phyloP scores from a whole-genome alignment of 768 basidiomycete genomes.

The Pulveroboletus sp. region DNA sequence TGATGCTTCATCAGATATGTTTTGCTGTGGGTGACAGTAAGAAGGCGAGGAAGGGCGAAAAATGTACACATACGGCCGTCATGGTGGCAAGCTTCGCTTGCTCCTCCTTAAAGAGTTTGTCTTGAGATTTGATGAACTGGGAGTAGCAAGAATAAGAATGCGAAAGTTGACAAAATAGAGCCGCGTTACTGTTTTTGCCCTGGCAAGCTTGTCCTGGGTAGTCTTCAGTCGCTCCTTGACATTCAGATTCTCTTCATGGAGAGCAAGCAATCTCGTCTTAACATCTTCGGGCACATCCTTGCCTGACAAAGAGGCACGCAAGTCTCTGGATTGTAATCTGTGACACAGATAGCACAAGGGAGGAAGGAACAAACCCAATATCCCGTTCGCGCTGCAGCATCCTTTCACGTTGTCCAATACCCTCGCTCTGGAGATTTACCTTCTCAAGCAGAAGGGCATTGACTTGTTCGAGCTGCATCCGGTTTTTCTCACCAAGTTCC shows the following conservation, averaged over 20 bases:
- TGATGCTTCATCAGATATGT: conserved; percentile 72
- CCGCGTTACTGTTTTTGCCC: conserved; percentile 69
- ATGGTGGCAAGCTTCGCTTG: conserved; percentile 54
- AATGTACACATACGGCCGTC: conserved; percentile 39
- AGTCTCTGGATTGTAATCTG: conserved; percentile 49
- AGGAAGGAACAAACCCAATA: conserved; percentile 56
- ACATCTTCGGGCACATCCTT: conserved; percentile 82
- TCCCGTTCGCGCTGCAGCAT: conserved; percentile 85
- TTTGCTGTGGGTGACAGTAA: conserved; percentile 30
- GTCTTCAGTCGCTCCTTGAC: conserved; percentile 72
- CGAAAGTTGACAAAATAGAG: not conserved
- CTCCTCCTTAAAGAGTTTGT: conserved; percentile 84
- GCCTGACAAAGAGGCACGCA: conserved; percentile 73
- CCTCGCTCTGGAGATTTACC: conserved; percentile 83
- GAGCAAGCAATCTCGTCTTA: conserved; percentile 64
- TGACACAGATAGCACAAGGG: not conserved
- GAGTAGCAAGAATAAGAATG: conserved; percentile 1
- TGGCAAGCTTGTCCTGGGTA: conserved; percentile 70
- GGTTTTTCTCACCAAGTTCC: conserved; percentile 77
- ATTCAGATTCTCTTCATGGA: conserved; percentile 76
- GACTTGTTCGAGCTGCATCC: conserved; percentile 89
- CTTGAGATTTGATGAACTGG: conserved; percentile 91
- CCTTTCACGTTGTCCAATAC: conserved; percentile 85
- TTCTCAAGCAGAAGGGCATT: conserved; percentile 87
- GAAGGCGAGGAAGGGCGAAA: not conserved